Conservation (phyloP, 495 filamentous ascomycete species). For the Penicillium chermesinum region DNA sequence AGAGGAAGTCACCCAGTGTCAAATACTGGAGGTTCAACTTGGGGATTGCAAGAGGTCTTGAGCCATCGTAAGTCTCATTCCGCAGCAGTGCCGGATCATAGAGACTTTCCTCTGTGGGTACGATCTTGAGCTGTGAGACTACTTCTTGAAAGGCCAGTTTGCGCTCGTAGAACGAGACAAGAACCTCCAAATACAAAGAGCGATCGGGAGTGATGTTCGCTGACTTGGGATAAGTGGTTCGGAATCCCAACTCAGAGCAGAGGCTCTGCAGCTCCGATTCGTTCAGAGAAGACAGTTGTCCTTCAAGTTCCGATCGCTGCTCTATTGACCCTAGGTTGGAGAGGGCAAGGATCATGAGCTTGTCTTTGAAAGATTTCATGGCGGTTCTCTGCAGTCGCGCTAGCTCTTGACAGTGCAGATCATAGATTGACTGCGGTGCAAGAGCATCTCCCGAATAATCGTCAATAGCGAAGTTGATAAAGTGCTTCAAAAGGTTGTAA, state of each 20-base stretch:
- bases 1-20: conserved; percentile 91
- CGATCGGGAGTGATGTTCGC: conserved; percentile 58
- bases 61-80: conserved; percentile 86
- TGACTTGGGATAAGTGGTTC: conserved; percentile 72
- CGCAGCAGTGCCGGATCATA: conserved; percentile 80
- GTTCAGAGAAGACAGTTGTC: conserved; percentile 65
- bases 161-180: conserved; percentile 74
- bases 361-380: conserved; percentile 81
- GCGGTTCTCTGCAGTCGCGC: conserved; percentile 77
- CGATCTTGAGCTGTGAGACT: conserved; percentile 60
- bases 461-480: conserved; percentile 81
- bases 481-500: conserved; percentile 73
- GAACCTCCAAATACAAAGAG: conserved; percentile 65
- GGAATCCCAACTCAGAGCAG: conserved; percentile 65
- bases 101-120: conserved; percentile 78
- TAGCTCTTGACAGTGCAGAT: conserved; percentile 68
- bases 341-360: conserved; percentile 82
- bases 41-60: conserved; percentile 81
- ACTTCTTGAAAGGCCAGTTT: conserved; percentile 79
- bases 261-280: conserved; percentile 69
- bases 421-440: conserved; percentile 66
- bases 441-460: conserved; percentile 81
- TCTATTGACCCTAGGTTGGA: conserved; percentile 90
- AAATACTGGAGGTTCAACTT: conserved; percentile 96
- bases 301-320: conserved; percentile 69